Conservation (phyloP, 805 yeast genomes). For the Kurtzmaniella fragi region DNA sequence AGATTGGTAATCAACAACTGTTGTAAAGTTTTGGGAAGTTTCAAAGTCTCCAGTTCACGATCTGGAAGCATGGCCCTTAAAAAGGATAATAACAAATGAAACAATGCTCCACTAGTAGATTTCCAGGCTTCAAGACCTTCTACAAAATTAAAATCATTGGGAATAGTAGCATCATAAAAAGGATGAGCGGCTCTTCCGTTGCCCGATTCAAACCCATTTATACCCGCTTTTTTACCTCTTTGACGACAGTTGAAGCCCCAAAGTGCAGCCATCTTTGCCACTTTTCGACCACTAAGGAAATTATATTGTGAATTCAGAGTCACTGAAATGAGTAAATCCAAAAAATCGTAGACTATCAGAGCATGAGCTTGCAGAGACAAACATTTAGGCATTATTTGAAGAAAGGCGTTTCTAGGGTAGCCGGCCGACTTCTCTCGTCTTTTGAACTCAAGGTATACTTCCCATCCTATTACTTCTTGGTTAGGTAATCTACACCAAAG, state of each 20-base stretch:
- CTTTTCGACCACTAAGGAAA: constrained; percentile 72
- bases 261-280: constrained; percentile 75
- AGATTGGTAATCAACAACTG: constrained; percentile 57
- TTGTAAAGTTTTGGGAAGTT: constrained; percentile 64
- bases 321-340: constrained; percentile 71
- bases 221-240: constrained; percentile 16
- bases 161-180: constrained; percentile 33
- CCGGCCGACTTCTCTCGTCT: constrained; percentile 58
- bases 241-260: constrained; percentile 72
- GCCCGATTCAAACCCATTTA: neutral
- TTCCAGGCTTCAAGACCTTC: constrained; percentile 77
- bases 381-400: constrained; percentile 80
- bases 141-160: constrained; percentile 40
- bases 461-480: constrained; percentile 81
- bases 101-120: constrained; percentile 79
- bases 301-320: constrained; percentile 77
- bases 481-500: constrained; percentile 84
- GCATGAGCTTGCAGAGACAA: constrained; percentile 83
- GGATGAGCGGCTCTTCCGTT: constrained; percentile 11
- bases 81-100: constrained; percentile 73
- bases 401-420: constrained; percentile 68
- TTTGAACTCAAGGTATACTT: constrained; percentile 67
- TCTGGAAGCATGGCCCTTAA: constrained; percentile 74
- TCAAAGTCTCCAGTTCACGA: constrained; percentile 50
- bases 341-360: constrained; percentile 80